These are phyloP conservation scores for Chrysoporthe cubensis DNA, from an alignment of 2,329 filamentous ascomycete species.

Conservation along the genomic window DNA sequence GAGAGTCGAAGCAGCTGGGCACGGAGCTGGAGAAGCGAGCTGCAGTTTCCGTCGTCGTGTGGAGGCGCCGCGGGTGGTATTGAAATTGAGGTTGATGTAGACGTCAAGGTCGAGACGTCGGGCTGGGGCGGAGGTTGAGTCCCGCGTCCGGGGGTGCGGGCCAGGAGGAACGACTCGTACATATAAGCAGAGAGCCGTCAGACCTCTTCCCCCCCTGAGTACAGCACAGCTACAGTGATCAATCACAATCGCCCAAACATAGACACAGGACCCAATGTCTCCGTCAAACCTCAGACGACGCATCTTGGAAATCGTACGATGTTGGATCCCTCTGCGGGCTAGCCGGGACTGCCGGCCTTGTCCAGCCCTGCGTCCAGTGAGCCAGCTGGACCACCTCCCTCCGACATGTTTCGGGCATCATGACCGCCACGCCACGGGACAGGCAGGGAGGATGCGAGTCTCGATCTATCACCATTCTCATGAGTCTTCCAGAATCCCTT, in stretches of 20 bases:
- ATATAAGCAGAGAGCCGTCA: not conserved
- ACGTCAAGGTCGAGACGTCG: not conserved
- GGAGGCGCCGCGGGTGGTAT: not conserved
- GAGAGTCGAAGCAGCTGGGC: too few species aligned
- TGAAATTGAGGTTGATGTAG: not conserved
- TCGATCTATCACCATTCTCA: not conserved
- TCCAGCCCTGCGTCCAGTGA: not conserved
- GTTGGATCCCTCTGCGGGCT: not conserved
- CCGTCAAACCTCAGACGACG: conserved; percentile 1
- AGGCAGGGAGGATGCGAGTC: conserved; percentile 25
- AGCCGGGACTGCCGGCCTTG: not conserved
- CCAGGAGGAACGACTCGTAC: conserved; percentile 1
- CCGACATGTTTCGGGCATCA: conserved; percentile 24
- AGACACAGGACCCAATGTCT: not conserved
- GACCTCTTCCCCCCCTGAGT: not conserved
- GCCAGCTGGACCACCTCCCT: not conserved
- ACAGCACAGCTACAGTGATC: conserved; percentile 4
- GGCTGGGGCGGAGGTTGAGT: too few species aligned
- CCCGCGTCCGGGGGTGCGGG: not conserved
- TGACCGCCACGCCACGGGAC: not conserved
- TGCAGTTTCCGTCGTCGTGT: not conserved
- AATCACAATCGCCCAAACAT: conserved; percentile 4
- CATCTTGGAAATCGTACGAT: conserved; percentile 9
- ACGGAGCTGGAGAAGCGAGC: not conserved
- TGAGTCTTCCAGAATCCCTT: not conserved